phyloP scores from a whole-genome alignment of 371 early-diverging fungal genomes.

The Batrachochytrium dendrobatidis region DNA sequence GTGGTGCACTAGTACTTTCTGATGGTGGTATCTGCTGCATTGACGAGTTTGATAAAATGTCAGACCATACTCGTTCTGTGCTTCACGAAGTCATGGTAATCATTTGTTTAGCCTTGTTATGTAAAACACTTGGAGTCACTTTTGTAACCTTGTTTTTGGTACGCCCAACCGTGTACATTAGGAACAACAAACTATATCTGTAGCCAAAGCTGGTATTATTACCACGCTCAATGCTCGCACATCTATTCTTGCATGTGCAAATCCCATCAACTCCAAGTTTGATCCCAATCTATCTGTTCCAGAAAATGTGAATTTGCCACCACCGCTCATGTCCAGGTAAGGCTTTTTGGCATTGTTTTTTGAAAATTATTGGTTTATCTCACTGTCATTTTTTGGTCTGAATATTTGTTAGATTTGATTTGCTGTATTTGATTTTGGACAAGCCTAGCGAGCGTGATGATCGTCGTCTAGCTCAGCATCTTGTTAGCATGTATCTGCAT shows the following conservation, averaged over 20 bases:
- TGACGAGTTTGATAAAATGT: conserved; percentile 99
- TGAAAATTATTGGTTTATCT: neutral
- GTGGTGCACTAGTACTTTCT: conserved; percentile 97
- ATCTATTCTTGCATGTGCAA: conserved; percentile 96
- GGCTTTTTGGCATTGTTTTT: neutral
- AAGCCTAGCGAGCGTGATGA: conserved; percentile 83
- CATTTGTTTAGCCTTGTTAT: neutral
- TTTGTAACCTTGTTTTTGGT: neutral
- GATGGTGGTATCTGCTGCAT: conserved; percentile 99
- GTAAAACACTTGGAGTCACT: neutral
- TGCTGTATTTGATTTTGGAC: conserved; percentile 91
- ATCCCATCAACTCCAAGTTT: conserved; percentile 95
- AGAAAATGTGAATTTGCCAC: conserved; percentile 94
- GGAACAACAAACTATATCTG: conserved; percentile 99
- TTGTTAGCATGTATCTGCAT: conserved; percentile 79
- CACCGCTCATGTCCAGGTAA: conserved; percentile 84
- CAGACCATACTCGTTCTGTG: conserved; percentile 90
- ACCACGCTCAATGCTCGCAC: conserved; percentile 98
- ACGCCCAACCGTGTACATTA: conserved; percentile 8
- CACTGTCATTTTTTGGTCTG: neutral
- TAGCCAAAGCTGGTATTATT: conserved; percentile 99
- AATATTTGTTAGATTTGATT: conserved; percentile 66
- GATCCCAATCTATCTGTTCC: conserved; percentile 81
- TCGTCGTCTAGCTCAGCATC: conserved; percentile 75
- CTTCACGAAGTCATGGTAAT: conserved; percentile 98